Evolutionary conservation across 441 rosid species (phyloP), one percentile per base, ranked within the genome.

Genomic region (Syzygium malaccense): DNA sequence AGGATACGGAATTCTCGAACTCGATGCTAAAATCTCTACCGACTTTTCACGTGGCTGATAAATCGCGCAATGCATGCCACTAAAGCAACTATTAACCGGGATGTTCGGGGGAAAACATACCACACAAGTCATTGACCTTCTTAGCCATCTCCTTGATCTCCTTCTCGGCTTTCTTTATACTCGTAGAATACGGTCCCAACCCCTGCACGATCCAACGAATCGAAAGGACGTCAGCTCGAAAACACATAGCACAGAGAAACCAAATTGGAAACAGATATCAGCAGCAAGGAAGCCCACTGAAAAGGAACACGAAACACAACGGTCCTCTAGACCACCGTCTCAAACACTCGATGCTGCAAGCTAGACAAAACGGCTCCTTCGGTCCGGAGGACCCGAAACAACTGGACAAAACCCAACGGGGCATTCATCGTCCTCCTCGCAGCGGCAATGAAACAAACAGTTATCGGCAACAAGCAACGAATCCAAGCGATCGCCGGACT

Each of bases 131-230:
- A 45, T 98, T 98, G 86, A 98, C 94, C 91, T 91, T 98, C 95
- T 98, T 96, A 4, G 98, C 98, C 91, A 96, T 93, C 28, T 96
- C 98, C 90, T 98, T 98, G 75, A 96, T 98, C 91, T 95, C 99
- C 92, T 98, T 98, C 89, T 96, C 99, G 5, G 78, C 98, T 91
- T 95, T 96, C 96, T 96, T 98, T 55, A 96, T 96, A 88, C 96
- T 93, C 30, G 91, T 92, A 11, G 99, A 95, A 91, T 98, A 98
- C 25, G 99, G 99, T 86, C 99, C 99, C 90, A 97, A 92, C 28
- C 99, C 99, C 99, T 98, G 89, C 93, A 86, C 19, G 86, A 60
- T 75, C 60, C 75, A 62, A 28, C 32, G n/a, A 62, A 55, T 51
- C 20, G 55, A 45, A 56, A 51, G 12, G 49, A 6, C 87, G 3